Conservation (phyloP, 805 yeast genomes). For the Barnettozyma botsteinii region DNA sequence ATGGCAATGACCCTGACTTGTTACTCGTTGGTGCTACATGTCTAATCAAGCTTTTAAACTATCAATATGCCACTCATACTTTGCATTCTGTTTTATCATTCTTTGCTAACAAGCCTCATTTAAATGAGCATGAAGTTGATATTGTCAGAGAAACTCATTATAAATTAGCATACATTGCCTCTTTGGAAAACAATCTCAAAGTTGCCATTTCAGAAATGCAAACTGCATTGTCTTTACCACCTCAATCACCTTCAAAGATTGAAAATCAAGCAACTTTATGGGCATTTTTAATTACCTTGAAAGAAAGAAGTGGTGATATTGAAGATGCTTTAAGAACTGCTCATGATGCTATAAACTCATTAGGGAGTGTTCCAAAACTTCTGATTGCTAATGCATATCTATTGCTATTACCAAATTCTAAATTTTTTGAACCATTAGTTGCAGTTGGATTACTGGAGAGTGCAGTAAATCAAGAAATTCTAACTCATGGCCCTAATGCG, state of each 20-base stretch:
- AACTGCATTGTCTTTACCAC: constrained; percentile 44
- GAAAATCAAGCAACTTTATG: constrained; percentile 46
- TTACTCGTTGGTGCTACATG: constrained; percentile 48
- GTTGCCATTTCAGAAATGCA: constrained; percentile 44
- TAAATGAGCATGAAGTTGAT: constrained; percentile 35
- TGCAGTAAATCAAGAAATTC: constrained; percentile 24
- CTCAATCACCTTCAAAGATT: constrained; percentile 38
- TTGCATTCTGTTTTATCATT: constrained; percentile 38
- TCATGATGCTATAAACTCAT: constrained; percentile 39
- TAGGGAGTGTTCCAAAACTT: constrained; percentile 41
- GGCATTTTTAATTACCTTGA: constrained; percentile 47
- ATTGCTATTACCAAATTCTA: constrained; percentile 32
- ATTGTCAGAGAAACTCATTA: constrained; percentile 48
- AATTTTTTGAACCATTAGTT: constrained; percentile 27
- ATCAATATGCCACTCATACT: constrained; percentile 41
- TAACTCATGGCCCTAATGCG: constrained; percentile 16
- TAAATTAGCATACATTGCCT: constrained; percentile 50
- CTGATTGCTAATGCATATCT: constrained; percentile 45
- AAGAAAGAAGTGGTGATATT: constrained; percentile 40
- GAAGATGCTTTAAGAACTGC: constrained; percentile 45
- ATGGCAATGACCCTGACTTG: constrained; percentile 38
- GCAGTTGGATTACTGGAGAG: constrained; percentile 35
- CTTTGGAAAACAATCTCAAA: constrained; percentile 45
- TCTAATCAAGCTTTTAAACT: constrained; percentile 37
- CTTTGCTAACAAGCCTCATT: constrained; percentile 26